Base-by-base conservation (phyloP, 140 eudicot genomes). In the Eryngium alpinum region DNA sequence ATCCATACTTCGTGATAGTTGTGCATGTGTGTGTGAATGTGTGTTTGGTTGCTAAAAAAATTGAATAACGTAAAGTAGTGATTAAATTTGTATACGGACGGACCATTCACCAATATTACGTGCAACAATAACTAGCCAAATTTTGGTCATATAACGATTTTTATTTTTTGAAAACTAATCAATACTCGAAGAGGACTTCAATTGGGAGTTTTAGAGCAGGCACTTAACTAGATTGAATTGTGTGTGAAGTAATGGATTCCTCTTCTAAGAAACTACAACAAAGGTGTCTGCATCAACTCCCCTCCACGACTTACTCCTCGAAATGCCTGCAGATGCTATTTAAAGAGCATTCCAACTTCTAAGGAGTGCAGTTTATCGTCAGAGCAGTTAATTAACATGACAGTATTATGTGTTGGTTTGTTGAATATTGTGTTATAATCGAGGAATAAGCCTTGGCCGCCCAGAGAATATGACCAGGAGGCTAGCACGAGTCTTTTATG, bases 241-340 rank as follows among this genome's bases (percentile, higher is more conserved):
- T 83, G 63, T 66, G 91, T 13, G 87, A 79, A 52, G 89, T 88
- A 81, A 88, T 86, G 15, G 86, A 79, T 25, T 89, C 56, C 65
- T 88, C 91, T 77, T 88, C 86, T 60, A 86, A 38, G 60, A 44
- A 88, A 50, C 85, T 81, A 82, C 91, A 88, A 38, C 91, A 88
- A 53, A 86, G 89, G 12, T 79, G 71, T 31, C 9, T 56, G 38
- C 91, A 88, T 15, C 70, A 80, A 6, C 72, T 78, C 52, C 85
- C 86, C 60, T 76, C 83, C 53, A 1, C 76, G 18, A 34, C 67
- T 17, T 59, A 49, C 43, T 84, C 89, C 83, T 88, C 91, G 77
- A 86, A 86, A 83, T 21, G 75, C 79, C 85, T 86, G 52, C 92
- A 89, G 29, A 77, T 46, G 82, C 92, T 89, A 27, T 34, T 87